Percentiles rank a stretch among this genome's conserved stretches.
Evolutionary conservation across 352 stramenopile species (phyloP).

Genomic region (Phytophthora foliorum): DNA sequence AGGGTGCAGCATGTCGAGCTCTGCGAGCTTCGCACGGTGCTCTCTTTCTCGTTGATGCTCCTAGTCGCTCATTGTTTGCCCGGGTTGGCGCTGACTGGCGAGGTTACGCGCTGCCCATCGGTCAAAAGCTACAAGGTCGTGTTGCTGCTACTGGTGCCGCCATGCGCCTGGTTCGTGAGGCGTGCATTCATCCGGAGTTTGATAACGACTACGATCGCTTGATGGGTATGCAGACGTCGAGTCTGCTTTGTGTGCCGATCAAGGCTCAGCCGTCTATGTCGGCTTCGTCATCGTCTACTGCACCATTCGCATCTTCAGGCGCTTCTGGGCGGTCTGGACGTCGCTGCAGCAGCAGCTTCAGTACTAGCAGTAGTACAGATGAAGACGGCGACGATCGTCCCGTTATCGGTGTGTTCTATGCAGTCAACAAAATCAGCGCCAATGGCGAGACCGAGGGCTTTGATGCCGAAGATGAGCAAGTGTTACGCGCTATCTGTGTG

Average conservation of each 20-base stretch:
- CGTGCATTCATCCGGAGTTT: slow-evolving; percentile 69
- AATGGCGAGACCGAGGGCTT: slow-evolving; percentile 53
- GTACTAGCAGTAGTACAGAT: slow-evolving; percentile 66
- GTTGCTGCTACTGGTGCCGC: slow-evolving; percentile 72
- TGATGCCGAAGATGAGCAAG: slow-evolving; percentile 69
- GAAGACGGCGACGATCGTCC: slow-evolving; percentile 49
- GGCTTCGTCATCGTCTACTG: slow-evolving; percentile 24
- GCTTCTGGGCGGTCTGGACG: slow-evolving; percentile 28
- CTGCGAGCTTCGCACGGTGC: slow-evolving; percentile 54
- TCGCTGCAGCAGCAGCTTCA: slow-evolving; percentile 53
- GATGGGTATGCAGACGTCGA: slow-evolving; percentile 69
- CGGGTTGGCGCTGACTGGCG: slow-evolving; percentile 74
- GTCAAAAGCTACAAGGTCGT: slow-evolving; percentile 72
- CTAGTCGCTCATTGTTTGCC: slow-evolving; percentile 74
- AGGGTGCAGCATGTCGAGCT: slow-evolving; percentile 40
- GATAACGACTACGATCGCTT: slow-evolving; percentile 72
- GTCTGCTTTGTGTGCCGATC: slow-evolving; percentile 80
- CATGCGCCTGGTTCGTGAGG: slow-evolving; percentile 64
- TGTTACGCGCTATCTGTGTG: slow-evolving; percentile 70
- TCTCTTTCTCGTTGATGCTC: slow-evolving; percentile 84
- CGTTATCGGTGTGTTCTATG: slow-evolving; percentile 84
- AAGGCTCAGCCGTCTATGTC: slow-evolving; percentile 50
- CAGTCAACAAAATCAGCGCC: slow-evolving; percentile 74
- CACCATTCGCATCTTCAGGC: slow-evolving; percentile 25
- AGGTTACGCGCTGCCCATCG: slow-evolving; percentile 74